phyloP scores from a whole-genome alignment of 768 basidiomycete species.

The Rhodotorula diobovata region DNA sequence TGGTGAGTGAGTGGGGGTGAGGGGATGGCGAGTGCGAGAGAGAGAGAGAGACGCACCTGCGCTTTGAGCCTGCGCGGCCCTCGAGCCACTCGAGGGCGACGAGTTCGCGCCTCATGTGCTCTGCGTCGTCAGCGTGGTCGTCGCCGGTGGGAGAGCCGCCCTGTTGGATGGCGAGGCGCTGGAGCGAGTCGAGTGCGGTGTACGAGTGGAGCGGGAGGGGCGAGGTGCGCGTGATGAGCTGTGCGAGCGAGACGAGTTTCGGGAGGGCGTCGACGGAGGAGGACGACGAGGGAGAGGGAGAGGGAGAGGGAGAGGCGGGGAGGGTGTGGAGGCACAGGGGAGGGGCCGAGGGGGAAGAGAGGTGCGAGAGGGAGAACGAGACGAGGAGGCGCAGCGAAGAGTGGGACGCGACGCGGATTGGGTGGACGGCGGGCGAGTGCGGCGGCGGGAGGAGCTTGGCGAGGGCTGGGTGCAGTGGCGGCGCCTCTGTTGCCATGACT shows the following conservation, averaged over 20 bases:
- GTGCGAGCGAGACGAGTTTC: conserved; percentile 25
- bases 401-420: not conserved
- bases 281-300: not conserved
- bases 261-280: conserved; percentile 8
- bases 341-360: not conserved
- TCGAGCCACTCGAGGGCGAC: not conserved
- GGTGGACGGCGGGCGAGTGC: not conserved
- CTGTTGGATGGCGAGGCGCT: not conserved
- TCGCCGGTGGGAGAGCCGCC: not conserved
- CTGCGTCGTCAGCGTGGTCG: not conserved
- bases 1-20: no score
- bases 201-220: not conserved
- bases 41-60: not conserved
- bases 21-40: no score
- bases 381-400: not conserved
- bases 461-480: not conserved
- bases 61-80: not conserved
- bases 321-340: not conserved
- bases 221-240: conserved; percentile 10
- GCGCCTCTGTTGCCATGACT: not conserved
- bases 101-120: not conserved
- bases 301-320: not conserved
- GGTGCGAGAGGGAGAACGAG: not conserved
- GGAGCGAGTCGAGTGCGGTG: not conserved
- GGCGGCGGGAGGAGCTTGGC: not conserved